A percentile compares a stretch with the other conserved stretches of the same genome.
Conservation (phyloP, 2,329 filamentous ascomycete species). For the Microsporum audouinii region DNA sequence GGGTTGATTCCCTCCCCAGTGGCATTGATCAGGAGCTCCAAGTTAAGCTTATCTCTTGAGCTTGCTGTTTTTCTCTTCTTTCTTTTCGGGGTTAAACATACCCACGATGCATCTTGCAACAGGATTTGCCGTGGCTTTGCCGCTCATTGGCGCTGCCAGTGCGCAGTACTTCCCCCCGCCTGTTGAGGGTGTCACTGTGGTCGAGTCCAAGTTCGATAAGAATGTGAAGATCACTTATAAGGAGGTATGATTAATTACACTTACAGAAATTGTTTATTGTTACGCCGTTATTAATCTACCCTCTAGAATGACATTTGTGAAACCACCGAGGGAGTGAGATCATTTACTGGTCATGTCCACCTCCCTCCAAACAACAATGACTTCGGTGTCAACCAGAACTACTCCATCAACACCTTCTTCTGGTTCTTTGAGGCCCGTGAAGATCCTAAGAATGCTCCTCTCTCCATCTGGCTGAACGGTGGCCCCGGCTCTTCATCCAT, state of each 20-base stretch:
- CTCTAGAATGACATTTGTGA: slow-evolving; percentile 12
- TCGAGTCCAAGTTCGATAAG: slow-evolving; percentile 29
- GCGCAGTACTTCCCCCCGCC: slow-evolving; percentile 28
- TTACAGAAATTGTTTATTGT: background rate
- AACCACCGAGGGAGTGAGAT: slow-evolving; percentile 11
- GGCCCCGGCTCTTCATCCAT: slow-evolving; percentile 37
- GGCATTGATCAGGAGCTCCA: background rate
- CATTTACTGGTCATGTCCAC: slow-evolving; percentile 15
- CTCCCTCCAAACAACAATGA: slow-evolving; percentile 11
- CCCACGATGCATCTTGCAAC: slow-evolving; percentile 5
- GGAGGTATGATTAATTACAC: slow-evolving; percentile 24
- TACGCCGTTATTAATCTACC: background rate
- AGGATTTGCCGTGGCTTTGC: slow-evolving; percentile 5
- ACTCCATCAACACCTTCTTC: slow-evolving; percentile 21
- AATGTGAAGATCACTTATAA: slow-evolving; percentile 38
- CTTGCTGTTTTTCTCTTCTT: background rate
- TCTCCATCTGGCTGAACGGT: slow-evolving; percentile 38
- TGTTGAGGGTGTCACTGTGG: slow-evolving; percentile 31
- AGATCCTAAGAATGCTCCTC: slow-evolving; percentile 33
- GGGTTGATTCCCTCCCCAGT: background rate
- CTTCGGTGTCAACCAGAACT: slow-evolving; percentile 12
- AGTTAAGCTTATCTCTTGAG: background rate
- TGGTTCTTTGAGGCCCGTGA: slow-evolving; percentile 41
- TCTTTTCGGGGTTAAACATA: background rate
- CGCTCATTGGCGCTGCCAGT: background rate